Conservation (phyloP, 805 yeast genomes). For the Teunomyces pallodes region DNA sequence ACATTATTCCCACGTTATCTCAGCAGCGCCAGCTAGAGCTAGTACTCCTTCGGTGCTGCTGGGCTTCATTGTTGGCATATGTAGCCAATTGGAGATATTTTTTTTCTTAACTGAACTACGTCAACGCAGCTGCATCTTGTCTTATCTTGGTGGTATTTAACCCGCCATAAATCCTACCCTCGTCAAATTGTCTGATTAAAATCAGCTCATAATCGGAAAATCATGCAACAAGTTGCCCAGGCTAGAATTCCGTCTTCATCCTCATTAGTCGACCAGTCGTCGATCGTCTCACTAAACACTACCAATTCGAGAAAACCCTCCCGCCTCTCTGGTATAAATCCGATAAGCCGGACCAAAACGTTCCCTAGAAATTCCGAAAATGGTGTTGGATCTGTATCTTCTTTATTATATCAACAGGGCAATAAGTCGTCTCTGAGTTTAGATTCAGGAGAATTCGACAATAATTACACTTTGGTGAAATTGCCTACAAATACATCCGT, state of each 20-base stretch:
- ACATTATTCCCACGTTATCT: background rate
- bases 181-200: background rate
- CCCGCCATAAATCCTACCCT: background rate
- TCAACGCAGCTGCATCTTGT: background rate
- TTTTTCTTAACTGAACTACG: background rate
- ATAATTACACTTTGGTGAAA: conserved; percentile 15
- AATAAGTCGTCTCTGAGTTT: conserved; percentile 5
- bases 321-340: conserved; percentile 11
- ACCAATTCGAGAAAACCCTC: conserved; percentile 8
- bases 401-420: background rate
- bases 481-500: conserved; percentile 14
- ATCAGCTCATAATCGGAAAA: conserved; percentile 1
- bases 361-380: conserved; percentile 6
- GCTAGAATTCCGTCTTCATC: conserved; percentile 10
- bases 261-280: conserved; percentile 5
- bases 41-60: background rate
- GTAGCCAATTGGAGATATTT: background rate
- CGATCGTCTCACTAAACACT: conserved; percentile 4
- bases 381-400: background rate
- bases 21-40: background rate
- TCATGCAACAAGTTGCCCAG: conserved; percentile 12
- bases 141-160: background rate
- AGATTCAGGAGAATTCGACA: conserved; percentile 2
- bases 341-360: conserved; percentile 8
- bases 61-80: background rate